Evolutionary conservation across 1,139 yeast species (phyloP), one percentile per base, ranked within the genome.

Genomic region (Blastobotrys ciferrii): DNA sequence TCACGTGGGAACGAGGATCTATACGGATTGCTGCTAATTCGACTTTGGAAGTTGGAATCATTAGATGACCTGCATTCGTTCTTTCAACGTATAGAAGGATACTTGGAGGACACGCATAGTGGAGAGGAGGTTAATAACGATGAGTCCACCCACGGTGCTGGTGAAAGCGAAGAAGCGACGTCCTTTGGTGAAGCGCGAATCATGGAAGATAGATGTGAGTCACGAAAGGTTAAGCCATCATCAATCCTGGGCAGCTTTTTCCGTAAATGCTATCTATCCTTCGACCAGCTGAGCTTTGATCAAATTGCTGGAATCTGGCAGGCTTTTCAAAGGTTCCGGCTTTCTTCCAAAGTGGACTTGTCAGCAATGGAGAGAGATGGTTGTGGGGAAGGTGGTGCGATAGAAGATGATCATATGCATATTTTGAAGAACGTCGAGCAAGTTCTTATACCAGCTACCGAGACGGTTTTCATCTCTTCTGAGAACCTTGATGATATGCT

Each of bases 281-380:
- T 76, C 56, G 77, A 75, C 40, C 64, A 78, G 1, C 62, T 84
- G 46, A 78, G 76, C 51, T 84, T 83, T 58, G 86, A 82, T 52
- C 85, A 81, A 55, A 67, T 73, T 1, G 65, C 74, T 9, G 59
- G 70, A 4, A 61, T 84, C n/a, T 83, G 81, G 75, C 72, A 69
- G 33, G 74, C 81, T 1, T 80, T 82, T 61, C 64, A 72, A 3
- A 71, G 70, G 23, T 83, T 79, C 59, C 32, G 32, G n/a, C 14
- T n/a, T 3, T 28, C 32, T 12, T 37, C 32, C n/a, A 9, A 13
- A 20, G 6, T 35, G 40, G 39, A 13, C 12, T 14, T 14, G 36
- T 12, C 39, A 12, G 35, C 32, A n/a, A 20, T 43, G 12, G 9
- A 42, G 20, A 31, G 32, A 5, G 38, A 25, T 25, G 35, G 28